phyloP scores from a whole-genome alignment of 345 rosid species.

The Turnera subulata region DNA sequence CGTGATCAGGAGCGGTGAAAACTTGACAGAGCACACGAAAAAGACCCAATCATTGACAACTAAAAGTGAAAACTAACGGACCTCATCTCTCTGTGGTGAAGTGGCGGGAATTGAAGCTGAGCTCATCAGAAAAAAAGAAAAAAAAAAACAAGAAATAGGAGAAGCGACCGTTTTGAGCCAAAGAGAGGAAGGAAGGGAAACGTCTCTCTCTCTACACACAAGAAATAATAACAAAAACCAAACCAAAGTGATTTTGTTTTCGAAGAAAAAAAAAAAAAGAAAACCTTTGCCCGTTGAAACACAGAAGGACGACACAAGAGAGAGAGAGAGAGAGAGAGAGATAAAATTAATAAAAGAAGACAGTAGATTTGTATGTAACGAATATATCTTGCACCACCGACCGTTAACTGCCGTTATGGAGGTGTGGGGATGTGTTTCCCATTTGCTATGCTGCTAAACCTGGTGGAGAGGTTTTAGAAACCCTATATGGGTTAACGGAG shows the following conservation, averaged over 20 bases:
- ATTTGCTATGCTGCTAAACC: background rate
- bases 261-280: constrained; percentile 21
- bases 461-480: constrained; percentile 2
- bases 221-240: constrained; percentile 9
- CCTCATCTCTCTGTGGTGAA: constrained; percentile 42
- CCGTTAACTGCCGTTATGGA: constrained; percentile 52
- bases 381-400: constrained; percentile 52
- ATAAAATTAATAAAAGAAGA: constrained; percentile 7
- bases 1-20: constrained; percentile 21
- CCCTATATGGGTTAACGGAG: constrained; percentile 30
- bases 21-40: background rate
- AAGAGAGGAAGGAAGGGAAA: constrained; percentile 5
- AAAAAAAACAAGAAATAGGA: background rate
- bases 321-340: constrained; percentile 34
- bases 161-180: background rate
- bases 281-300: constrained; percentile 86
- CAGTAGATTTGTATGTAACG: constrained; percentile 41
- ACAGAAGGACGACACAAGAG: too few species aligned
- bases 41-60: background rate
- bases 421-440: background rate
- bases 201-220: constrained; percentile 16
- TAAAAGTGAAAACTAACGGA: constrained; percentile 7
- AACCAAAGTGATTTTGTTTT: constrained; percentile 31
- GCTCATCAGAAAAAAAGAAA: constrained; percentile 34
- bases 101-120: constrained; percentile 54